phyloP scores from a whole-genome alignment of 1,284 basidiomycete genomes.

The Ustilago esculenta region DNA sequence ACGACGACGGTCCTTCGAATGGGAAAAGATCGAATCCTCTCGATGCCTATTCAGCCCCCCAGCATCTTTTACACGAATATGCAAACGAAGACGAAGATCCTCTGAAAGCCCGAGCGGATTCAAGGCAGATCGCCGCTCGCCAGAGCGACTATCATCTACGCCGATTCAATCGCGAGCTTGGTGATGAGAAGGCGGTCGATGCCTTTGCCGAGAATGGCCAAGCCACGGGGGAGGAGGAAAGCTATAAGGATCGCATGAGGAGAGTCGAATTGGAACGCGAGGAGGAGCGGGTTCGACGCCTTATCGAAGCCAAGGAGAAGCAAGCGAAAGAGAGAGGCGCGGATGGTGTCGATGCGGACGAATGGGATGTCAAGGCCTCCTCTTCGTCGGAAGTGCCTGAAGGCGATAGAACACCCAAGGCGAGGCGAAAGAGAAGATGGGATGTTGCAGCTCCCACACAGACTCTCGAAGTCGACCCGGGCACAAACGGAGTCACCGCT shows the following conservation, averaged over 20 bases:
- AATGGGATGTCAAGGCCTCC: slow-evolving; percentile 64
- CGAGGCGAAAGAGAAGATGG: slow-evolving; percentile 86
- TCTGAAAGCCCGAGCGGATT: slow-evolving; percentile 88
- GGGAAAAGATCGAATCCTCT: slow-evolving; percentile 54
- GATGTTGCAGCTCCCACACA: slow-evolving; percentile 76
- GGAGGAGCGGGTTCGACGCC: slow-evolving; percentile 82
- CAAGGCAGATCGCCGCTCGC: slow-evolving; percentile 90
- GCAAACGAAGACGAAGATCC: slow-evolving; percentile 89
- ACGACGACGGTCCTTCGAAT: slow-evolving; percentile 22
- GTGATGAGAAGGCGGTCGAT: slow-evolving; percentile 47
- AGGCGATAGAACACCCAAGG: slow-evolving; percentile 71
- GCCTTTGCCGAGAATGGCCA: slow-evolving; percentile 72
- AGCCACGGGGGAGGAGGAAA: slow-evolving; percentile 72
- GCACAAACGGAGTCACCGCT: slow-evolving; percentile 8
- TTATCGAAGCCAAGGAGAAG: slow-evolving; percentile 83
- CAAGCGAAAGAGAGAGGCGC: slow-evolving; percentile 74
- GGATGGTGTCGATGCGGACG: slow-evolving; percentile 28
- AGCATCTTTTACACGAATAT: slow-evolving; percentile 94
- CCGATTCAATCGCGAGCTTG: slow-evolving; percentile 73
- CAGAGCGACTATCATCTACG: slow-evolving; percentile 96
- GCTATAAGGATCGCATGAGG: slow-evolving; percentile 97
- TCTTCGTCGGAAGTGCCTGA: slow-evolving; percentile 8
- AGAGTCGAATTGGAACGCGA: slow-evolving; percentile 90
- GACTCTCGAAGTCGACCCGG: slow-evolving; percentile 69
- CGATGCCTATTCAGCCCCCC: slow-evolving; percentile 77